Evolutionary conservation across 768 basidiomycete genomes (phyloP), one percentile per base, ranked within the genome.

Genomic region (Tricholoma hemisulphureum): DNA sequence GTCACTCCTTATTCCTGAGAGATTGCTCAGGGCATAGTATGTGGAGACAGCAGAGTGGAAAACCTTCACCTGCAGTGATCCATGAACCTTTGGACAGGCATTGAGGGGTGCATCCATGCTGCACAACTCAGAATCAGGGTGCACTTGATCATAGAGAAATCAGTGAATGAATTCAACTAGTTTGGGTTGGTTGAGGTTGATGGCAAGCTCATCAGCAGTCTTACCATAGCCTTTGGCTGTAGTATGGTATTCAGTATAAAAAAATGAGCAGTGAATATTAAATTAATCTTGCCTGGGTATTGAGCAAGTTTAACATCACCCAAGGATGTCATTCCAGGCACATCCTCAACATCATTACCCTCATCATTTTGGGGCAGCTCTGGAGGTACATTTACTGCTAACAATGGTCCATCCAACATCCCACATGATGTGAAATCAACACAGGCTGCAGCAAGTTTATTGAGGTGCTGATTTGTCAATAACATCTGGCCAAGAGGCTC

Each of bases 41-140:
- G 60, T 66, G 0, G 71, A 66, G 7, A 63, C 45, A 1, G 68
- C 72, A 16, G 70, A 75, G 16, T 66, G 65, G 52, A 58, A 72
- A 1, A 69, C 63, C 11, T 55, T 53, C 2, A 53, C 31, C 2
- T 11, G 49, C 45, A 75, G 56, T 0, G 57, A 56, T 8, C 58
- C 55, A 1, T 49, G 13, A 18, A 70, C 45, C 16, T 49, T 16
- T 4, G 69, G 71, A 24, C 55, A 61, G 21, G 63, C 28, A 26
- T 63, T 52, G 2, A 64, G 49, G n/a, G 61, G 55, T 24, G 67
- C 52, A 31, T 61, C 48, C 2, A 26, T 20, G 4, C 46, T 58
- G 23, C 58, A 43, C 29, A 48, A 9, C 16, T 53, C 16, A 20
- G 48, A 35, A 49, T 67, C 39, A 6, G 62, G 61, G 50, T 72